These are phyloP conservation scores for Candolleomyces aberdarensis DNA, from an alignment of 768 basidiomycete genomes.

Conservation along the genomic window DNA sequence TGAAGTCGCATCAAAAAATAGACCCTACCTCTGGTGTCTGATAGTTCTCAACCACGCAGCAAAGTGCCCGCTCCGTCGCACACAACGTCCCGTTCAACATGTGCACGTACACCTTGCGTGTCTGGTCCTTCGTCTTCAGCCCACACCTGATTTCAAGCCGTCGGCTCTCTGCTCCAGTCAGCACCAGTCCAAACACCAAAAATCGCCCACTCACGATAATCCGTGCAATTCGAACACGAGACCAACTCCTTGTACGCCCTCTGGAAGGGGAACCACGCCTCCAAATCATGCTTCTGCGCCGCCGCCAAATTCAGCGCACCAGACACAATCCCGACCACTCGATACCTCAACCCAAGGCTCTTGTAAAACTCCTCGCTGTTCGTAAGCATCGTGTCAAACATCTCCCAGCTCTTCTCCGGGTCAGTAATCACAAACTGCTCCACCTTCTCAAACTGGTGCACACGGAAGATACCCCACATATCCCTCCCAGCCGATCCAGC, in stretches of 20 bases:
- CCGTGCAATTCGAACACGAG: constrained; percentile 97
- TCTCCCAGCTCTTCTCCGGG: constrained; percentile 91
- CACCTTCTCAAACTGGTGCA: constrained; percentile 99
- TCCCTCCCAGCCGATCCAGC: constrained; percentile 96
- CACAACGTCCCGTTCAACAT: constrained; percentile 99
- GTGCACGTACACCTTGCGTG: constrained; percentile 92
- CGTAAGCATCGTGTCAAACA: constrained; percentile 87
- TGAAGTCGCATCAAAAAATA: constrained; percentile 2
- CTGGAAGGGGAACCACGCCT: constrained; percentile 99
- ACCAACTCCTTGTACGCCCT: constrained; percentile 95
- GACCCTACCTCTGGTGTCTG: constrained; percentile 84
- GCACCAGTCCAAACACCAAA: neutral
- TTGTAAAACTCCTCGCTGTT: constrained; percentile 95
- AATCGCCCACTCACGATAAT: constrained; percentile 76
- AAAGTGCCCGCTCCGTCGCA: constrained; percentile 94
- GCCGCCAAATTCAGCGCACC: constrained; percentile 97
- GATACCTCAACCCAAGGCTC: constrained; percentile 89
- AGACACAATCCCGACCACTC: constrained; percentile 91
- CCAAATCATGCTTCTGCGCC: constrained; percentile 94
- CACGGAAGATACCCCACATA: constrained; percentile 99
- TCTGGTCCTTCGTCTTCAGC: constrained; percentile 85
- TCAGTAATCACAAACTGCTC: constrained; percentile 97
- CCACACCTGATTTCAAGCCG: constrained; percentile 93
- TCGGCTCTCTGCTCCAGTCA: constrained; percentile 67
- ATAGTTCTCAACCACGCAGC: constrained; percentile 98